Evolutionary conservation across 1,139 yeast species (phyloP), one percentile per base, ranked within the genome.

Genomic region (Sugiyamaella pinicola): DNA sequence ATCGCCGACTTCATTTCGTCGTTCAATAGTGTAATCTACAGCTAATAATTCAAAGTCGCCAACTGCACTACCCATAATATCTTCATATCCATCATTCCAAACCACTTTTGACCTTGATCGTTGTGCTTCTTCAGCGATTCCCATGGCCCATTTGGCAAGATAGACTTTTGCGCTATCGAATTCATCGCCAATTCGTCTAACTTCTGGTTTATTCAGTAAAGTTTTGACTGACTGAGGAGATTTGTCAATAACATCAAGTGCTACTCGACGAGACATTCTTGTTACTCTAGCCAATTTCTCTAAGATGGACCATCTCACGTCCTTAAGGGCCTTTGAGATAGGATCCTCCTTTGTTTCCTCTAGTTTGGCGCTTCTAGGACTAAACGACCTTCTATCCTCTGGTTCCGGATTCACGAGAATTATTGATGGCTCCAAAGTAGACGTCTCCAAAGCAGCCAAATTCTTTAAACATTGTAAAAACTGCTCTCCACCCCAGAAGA

Each of bases 121-220:
- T 63, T 88, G 95, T 1, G 96, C 95, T 66, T 93, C 96, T 64
- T 90, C 95, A 61, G 93, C 95, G 22, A 93, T 95, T 38, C 90
- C 90, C 63, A 89, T 80, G 0, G 99, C 98, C 99, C 99, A 93
- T 72, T 90, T 90, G 4, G 99, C 98, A 56, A 93, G 75, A 67
- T 90, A 93, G 3, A 90, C 87, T 51, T 91, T 78, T 0, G 97
- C 97, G 47, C 93, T 84, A 64, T 91, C 98, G 67, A 90, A 93
- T 59, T 93, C 99, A 59, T 89, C 90, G 54, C 95, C 89, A 24
- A 91, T 81, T 53, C 77, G 80, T 61, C 78, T 80, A 4, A 91
- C 95, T 62, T 90, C 96, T 0, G 96, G 95, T 59, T 85, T 84
- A 55, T 77, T 79, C 51, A 93, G 74, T 57, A 87, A 69, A 53